phyloP scores from a whole-genome alignment of 257 asterid genomes.

The Schizonepeta tenuifolia region DNA sequence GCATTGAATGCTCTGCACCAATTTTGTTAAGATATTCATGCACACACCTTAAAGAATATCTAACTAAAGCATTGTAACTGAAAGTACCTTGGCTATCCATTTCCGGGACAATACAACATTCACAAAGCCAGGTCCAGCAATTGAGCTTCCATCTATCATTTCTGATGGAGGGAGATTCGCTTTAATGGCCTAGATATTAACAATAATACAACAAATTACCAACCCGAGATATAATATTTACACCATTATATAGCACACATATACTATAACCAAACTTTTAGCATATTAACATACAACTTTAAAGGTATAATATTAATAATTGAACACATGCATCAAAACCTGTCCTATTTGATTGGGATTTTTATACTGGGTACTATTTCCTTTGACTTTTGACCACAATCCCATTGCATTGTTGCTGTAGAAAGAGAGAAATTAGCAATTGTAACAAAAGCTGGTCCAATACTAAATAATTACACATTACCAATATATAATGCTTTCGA shows the following conservation, averaged over 20 bases:
- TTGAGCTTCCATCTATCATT: conserved; percentile 60
- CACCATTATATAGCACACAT: conserved; percentile 22
- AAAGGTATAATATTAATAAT: background rate
- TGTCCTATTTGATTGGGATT: conserved; percentile 85
- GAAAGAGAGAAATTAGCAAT: conserved; percentile 28
- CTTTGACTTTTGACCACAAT: conserved; percentile 76
- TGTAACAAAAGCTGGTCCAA: background rate
- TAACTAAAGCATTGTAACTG: background rate
- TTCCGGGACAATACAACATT: conserved; percentile 66
- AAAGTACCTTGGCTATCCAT: conserved; percentile 85
- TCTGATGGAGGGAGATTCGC: conserved; percentile 78
- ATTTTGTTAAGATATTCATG: conserved; percentile 22
- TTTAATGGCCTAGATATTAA: conserved; percentile 69
- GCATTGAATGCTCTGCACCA: conserved; percentile 74
- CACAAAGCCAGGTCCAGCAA: conserved; percentile 93
- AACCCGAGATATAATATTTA: background rate
- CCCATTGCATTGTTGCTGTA: conserved; percentile 97
- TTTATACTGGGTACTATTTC: conserved; percentile 58
- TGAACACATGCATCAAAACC: conserved; percentile 45
- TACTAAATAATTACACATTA: background rate
- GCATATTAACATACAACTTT: background rate
- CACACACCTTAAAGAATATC: conserved; percentile 4
- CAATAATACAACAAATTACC: conserved; percentile 24
- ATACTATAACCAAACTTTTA: background rate
- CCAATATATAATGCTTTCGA: background rate